Evolutionary conservation across 2,329 filamentous ascomycete genomes (phyloP), one percentile per base, ranked within the genome.

Genomic region (Aspergillus pseudoterreus): DNA sequence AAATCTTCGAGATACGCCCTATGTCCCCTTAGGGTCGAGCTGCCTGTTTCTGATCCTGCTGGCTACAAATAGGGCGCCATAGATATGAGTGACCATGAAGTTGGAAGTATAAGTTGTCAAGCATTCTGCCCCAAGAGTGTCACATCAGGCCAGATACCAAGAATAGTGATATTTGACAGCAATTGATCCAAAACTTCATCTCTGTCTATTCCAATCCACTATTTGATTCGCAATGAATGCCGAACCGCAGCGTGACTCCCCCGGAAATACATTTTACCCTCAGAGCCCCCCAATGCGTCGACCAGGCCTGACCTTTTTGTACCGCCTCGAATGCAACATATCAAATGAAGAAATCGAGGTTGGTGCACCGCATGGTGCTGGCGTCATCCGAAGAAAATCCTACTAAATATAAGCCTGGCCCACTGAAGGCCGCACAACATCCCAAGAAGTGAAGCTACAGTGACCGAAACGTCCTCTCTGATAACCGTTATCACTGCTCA

Each of bases 311-410:
- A 52, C 51, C 15, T 63, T 59, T 44, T 49, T 64, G 6, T 63
- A 65, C 43, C 56, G 59, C 17, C 52, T 63, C 0, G 61, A 63
- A 52, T 63, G 60, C 38, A 53, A 59, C 17, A 63, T 62, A 27
- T 52, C 42, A 9, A 51, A 51, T 30, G 57, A 63, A 2, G 61
- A 65, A 17, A 56, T 63, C 30, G 47, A 61, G 9, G 19, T 64
- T 2, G 59, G 59, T 2, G 54, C 63, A 1, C 59, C 63, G 3
- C 58, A 64, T 33, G 54, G 56, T 22, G 46, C 58, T 3, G 58
- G 58, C 4, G 48, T 54, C 2, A 54, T 60, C 4, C 60, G 59
- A 6, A 50, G 14, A 22, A 22, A 3, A 22, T 22, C 8, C n/a
- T n/a, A 35, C n/a, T 35, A 35, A 35, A 35, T n/a, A 35, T 35